Evolutionary conservation across 2,329 filamentous ascomycete genomes (phyloP).

Genomic region (Aspergillus novofumigatus): DNA sequence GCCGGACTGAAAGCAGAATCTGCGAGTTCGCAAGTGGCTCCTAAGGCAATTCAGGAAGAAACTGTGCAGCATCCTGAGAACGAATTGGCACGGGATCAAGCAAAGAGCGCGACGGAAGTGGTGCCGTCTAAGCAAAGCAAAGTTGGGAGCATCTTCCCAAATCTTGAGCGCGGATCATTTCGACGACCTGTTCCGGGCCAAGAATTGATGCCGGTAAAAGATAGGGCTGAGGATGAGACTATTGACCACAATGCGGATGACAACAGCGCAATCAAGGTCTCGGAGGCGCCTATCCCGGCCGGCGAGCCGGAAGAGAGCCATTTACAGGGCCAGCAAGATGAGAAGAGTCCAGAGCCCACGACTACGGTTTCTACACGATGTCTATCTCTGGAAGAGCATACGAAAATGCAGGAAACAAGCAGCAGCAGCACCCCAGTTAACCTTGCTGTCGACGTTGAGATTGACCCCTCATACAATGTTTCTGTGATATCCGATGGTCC

Average conservation of each 20-base stretch:
- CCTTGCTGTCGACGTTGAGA: slow-evolving; percentile 8
- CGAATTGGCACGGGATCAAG: slow-evolving; percentile 6
- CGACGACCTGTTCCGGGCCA: slow-evolving; percentile 21
- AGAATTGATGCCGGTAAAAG: slow-evolving; percentile 27
- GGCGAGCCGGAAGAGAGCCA: slow-evolving; percentile 37
- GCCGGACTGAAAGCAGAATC: not conserved
- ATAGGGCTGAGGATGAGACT: slow-evolving; percentile 40
- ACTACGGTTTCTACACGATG: slow-evolving; percentile 3
- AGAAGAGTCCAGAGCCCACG: slow-evolving; percentile 3
- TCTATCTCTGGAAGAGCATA: slow-evolving; percentile 3
- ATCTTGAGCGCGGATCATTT: slow-evolving; percentile 31
- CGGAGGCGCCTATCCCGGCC: slow-evolving; percentile 40
- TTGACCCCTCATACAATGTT: slow-evolving; percentile 16
- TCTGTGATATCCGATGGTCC: slow-evolving; percentile 8
- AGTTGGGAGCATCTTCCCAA: slow-evolving; percentile 33
- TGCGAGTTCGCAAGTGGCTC: not conserved
- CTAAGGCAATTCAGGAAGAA: not conserved
- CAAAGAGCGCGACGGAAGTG: slow-evolving; percentile 11
- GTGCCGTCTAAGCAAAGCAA: slow-evolving; percentile 21
- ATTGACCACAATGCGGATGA: slow-evolving; percentile 32
- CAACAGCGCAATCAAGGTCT: slow-evolving; percentile 44
- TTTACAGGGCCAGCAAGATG: slow-evolving; percentile 5
- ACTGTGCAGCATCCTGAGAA: slow-evolving; percentile 6
- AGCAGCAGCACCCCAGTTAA: slow-evolving; percentile 7
- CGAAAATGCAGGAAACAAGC: slow-evolving; percentile 6